A percentile compares a stretch with the other conserved stretches of the same genome.
Evolutionary conservation across 257 asterid genomes (phyloP).

Genomic region (Nicotiana benthamiana): DNA sequence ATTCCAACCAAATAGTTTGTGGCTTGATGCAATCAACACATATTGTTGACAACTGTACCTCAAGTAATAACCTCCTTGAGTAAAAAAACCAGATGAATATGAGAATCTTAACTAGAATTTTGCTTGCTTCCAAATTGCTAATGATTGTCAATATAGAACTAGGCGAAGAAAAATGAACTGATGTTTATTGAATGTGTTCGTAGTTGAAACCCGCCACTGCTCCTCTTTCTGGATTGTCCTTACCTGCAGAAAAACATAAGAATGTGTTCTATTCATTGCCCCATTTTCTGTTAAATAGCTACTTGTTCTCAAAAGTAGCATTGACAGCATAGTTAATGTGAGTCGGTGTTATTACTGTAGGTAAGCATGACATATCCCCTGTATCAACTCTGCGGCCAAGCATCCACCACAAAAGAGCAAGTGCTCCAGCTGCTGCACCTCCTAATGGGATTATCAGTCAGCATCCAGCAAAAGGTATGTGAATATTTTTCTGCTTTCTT

Average conservation of each 20-base stretch:
- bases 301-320: neutral
- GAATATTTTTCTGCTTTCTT: neutral
- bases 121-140: neutral
- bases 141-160: neutral
- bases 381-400: slow-evolving; percentile 45
- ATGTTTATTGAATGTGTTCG: neutral
- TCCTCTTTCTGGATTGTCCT: neutral
- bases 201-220: neutral
- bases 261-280: neutral
- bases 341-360: slow-evolving; percentile 25
- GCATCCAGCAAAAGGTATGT: slow-evolving; percentile 50
- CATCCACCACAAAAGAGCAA: slow-evolving; percentile 23
- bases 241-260: neutral
- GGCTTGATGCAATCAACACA: neutral
- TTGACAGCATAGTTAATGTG: neutral
- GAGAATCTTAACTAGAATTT: neutral
- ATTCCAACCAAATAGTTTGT: neutral
- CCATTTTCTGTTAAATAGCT: neutral
- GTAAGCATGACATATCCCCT: slow-evolving; percentile 30
- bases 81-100: neutral
- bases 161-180: neutral
- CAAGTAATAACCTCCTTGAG: neutral
- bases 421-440: slow-evolving; percentile 46
- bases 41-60: neutral
- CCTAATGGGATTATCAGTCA: slow-evolving; percentile 19